Percentiles rank a stretch among this genome's conserved stretches.
Evolutionary conservation across 2,329 filamentous ascomycete species (phyloP).

Genomic region (Aureobasidium sp.): DNA sequence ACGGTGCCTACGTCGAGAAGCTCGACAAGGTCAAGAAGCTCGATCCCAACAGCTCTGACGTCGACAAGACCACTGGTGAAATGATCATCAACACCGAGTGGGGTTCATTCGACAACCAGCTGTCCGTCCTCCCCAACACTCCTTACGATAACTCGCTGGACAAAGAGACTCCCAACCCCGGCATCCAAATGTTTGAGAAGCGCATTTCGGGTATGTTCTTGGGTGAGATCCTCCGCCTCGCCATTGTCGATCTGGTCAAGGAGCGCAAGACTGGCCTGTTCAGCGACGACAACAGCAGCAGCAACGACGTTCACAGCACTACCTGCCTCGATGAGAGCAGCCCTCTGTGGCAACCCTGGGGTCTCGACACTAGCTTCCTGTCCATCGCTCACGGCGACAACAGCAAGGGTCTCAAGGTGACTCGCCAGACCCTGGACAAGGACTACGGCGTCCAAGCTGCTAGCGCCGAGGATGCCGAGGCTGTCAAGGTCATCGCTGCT

Average conservation of each 20-base stretch:
- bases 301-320: conserved; percentile 61
- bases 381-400: conserved; percentile 79
- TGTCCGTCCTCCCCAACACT: conserved; percentile 81
- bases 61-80: conserved; percentile 70
- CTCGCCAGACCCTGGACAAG: conserved; percentile 71
- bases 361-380: conserved; percentile 83
- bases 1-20: conserved; percentile 96
- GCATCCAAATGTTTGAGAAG: conserved; percentile 98
- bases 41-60: conserved; percentile 36
- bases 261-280: conserved; percentile 64
- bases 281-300: conserved; percentile 64
- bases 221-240: conserved; percentile 81
- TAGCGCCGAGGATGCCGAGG: conserved; percentile 75
- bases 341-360: conserved; percentile 72
- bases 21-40: conserved; percentile 76
- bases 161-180: conserved; percentile 75
- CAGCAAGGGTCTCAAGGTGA: conserved; percentile 61
- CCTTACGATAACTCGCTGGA: conserved; percentile 76
- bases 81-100: conserved; percentile 99
- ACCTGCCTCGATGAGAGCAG: conserved; percentile 61
- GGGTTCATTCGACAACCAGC: conserved; percentile 94
- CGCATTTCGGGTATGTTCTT: conserved; percentile 97
- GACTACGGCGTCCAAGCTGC: conserved; percentile 69
- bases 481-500: conserved; percentile 74
- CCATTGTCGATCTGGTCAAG: conserved; percentile 65